Conservation (phyloP, 257 asterid genomes). For the Nicotiana noctiflora region DNA sequence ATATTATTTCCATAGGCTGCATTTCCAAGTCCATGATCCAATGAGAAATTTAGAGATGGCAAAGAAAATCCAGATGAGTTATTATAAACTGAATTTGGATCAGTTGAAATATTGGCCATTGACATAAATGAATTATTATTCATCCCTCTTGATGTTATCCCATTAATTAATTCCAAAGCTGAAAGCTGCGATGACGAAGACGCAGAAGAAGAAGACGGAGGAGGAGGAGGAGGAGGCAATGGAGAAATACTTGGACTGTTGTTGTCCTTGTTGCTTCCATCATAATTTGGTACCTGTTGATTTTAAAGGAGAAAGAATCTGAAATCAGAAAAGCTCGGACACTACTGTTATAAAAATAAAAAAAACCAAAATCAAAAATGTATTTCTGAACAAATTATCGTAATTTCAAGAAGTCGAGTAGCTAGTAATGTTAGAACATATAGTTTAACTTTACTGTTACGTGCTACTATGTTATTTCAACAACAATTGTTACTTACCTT, state of each 20-base stretch:
- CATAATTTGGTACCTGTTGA: constrained; percentile 38
- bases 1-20: constrained; percentile 23
- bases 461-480: too few species aligned
- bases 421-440: too few species aligned
- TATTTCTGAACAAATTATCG: not conserved
- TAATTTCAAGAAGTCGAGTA: too few species aligned
- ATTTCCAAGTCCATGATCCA: constrained; percentile 55
- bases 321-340: not conserved
- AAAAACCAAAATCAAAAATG: too few species aligned
- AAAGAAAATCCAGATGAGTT: constrained; percentile 29
- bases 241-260: not conserved
- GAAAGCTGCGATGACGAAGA: constrained; percentile 34
- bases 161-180: constrained; percentile 41
- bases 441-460: not conserved
- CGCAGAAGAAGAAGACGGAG: constrained; percentile 15
- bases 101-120: constrained; percentile 23
- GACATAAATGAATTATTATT: constrained; percentile 35
- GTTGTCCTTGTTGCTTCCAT: constrained; percentile 17
- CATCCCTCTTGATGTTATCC: constrained; percentile 29
- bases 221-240: constrained; percentile 4
- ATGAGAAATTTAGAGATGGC: constrained; percentile 50
- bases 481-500: not conserved
- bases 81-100: constrained; percentile 24
- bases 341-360: too few species aligned
- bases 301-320: not conserved